Conservation (phyloP, 2,329 filamentous ascomycete genomes). For the Metarhizium album region DNA sequence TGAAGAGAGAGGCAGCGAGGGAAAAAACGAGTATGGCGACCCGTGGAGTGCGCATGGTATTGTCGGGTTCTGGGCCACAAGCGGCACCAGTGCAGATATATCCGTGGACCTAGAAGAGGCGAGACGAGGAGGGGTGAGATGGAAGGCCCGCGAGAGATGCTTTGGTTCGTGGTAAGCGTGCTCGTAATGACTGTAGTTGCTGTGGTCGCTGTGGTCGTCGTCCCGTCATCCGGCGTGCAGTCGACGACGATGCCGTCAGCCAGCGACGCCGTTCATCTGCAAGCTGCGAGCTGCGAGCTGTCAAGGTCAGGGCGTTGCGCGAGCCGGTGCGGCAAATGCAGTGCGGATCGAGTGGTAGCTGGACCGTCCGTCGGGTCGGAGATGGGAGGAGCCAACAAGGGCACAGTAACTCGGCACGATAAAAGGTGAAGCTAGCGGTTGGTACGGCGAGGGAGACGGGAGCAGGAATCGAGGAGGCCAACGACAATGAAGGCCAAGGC, state of each 20-base stretch:
- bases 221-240: conserved; percentile 4
- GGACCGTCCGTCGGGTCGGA: background rate
- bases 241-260: conserved; percentile 7
- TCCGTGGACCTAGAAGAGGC: background rate
- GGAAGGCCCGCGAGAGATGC: background rate
- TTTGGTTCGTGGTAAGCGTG: no score
- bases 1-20: conserved; percentile 41
- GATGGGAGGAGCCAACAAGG: background rate
- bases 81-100: background rate
- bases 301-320: background rate
- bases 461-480: background rate
- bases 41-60: conserved; percentile 44
- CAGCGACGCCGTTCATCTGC: conserved; percentile 5
- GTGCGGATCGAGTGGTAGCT: background rate
- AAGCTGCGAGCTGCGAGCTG: background rate
- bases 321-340: background rate
- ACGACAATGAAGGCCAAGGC: background rate
- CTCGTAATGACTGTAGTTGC: no score
- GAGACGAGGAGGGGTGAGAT: background rate
- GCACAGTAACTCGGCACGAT: no score
- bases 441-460: background rate
- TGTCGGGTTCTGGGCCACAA: conserved; percentile 13
- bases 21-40: conserved; percentile 44
- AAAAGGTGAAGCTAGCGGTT: background rate
- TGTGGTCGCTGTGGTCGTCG: background rate